phyloP scores from a whole-genome alignment of 2,329 filamentous ascomycete species.

The Alternaria tenuissima region DNA sequence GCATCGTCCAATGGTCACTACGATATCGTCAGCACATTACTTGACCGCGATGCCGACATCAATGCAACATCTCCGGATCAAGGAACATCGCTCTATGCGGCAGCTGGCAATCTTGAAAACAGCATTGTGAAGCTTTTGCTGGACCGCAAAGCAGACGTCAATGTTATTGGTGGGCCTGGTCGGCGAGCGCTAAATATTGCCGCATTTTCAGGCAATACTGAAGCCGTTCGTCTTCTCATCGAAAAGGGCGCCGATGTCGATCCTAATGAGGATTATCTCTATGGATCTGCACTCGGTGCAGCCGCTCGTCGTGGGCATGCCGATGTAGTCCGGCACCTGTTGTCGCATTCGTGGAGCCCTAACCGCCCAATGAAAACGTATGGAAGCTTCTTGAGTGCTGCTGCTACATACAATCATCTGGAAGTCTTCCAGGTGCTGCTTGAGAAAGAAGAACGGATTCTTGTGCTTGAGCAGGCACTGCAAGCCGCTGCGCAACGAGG shows the following conservation, averaged over 20 bases:
- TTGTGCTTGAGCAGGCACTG: slow-evolving; percentile 32
- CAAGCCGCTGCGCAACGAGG: slow-evolving; percentile 30
- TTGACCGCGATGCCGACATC: slow-evolving; percentile 25
- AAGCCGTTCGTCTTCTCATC: slow-evolving; percentile 26
- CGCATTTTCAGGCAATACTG: slow-evolving; percentile 27
- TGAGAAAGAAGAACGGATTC: slow-evolving; percentile 24
- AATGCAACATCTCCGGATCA: slow-evolving; percentile 17
- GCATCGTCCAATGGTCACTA: slow-evolving; percentile 23
- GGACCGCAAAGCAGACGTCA: slow-evolving; percentile 23
- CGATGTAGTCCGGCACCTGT: slow-evolving; percentile 27
- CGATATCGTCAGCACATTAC: slow-evolving; percentile 26
- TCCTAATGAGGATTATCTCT: slow-evolving; percentile 32
- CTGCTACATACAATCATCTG: slow-evolving; percentile 34
- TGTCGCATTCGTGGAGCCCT: slow-evolving; percentile 27
- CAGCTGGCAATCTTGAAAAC: slow-evolving; percentile 19
- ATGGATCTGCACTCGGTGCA: slow-evolving; percentile 30
- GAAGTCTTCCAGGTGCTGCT: slow-evolving; percentile 28
- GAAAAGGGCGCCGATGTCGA: slow-evolving; percentile 29
- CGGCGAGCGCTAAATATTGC: slow-evolving; percentile 30
- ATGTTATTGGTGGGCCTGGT: slow-evolving; percentile 19
- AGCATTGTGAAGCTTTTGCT: slow-evolving; percentile 23
- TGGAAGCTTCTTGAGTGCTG: slow-evolving; percentile 28
- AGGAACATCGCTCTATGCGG: slow-evolving; percentile 29
- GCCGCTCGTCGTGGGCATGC: slow-evolving; percentile 28
- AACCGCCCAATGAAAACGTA: slow-evolving; percentile 30